Evolutionary conservation across 2,329 filamentous ascomycete species (phyloP), one percentile per base, ranked within the genome.

Genomic region (Atkinsonella hypoxylon): DNA sequence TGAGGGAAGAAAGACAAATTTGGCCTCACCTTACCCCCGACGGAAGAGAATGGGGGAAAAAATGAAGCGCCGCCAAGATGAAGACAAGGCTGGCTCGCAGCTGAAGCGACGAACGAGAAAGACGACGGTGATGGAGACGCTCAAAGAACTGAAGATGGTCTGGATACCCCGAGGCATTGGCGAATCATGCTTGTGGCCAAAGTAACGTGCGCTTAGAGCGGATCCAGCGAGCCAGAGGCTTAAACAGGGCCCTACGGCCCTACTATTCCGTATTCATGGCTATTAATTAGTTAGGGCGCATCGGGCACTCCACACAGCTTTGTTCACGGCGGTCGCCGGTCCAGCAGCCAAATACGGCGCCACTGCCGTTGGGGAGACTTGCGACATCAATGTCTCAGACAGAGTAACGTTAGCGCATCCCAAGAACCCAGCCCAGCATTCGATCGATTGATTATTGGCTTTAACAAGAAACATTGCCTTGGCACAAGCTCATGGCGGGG

Each of bases 131-230:
- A 32, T 40, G 39, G 44, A 45, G 26, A 26, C 31, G 50, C 15
- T 39, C n/a, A 22, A 30, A 48, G 26, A 42, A 41, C 15, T 31
- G 45, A 22, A 47, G 41, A 41, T 41, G 47, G 31, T n/a, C 30
- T 34, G 45, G 17, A 10, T 36, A n/a, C 39, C 32, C n/a, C 2
- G 39, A 38, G 30, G 40, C 48, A 55, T 60, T 59, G 58, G 56
- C 59, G 56, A 62, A 62, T 62, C 56, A 58, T 34, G 49, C 50
- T 41, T 48, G n/a, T 47, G 34, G 30, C 32, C 45, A 48, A 30
- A 17, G 51, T 50, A 61, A 61, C 59, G 59, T 61, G 59, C 52
- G 47, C 54, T 50, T 48, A 42, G 45, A 38, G 47, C 51, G 38
- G 38, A n/a, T 40, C 38, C 38, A 18, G 39, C 39, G 39, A 18